Evolutionary conservation across 768 basidiomycete species (phyloP), one percentile per base, ranked within the genome.

Genomic region (Dioszegia crocea): DNA sequence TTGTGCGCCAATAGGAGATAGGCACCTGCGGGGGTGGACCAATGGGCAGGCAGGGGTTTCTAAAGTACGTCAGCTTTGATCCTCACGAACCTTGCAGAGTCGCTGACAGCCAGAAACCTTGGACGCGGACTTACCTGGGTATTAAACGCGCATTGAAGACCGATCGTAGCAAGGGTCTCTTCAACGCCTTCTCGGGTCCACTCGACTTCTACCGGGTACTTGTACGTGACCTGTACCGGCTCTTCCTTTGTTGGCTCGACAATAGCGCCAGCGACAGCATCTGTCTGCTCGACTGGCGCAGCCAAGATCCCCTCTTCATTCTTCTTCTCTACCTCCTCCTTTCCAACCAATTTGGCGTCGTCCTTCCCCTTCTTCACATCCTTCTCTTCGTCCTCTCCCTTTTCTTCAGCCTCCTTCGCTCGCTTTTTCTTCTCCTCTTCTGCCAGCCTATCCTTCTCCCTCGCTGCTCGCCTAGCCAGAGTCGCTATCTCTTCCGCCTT

Each of bases 141-240:
- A 29, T 73, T 70, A 58, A 70, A 73, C 8, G 40, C 40, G 44
- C 71, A 73, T 33, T 70, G 66, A 26, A 73, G 44, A 8, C 71
- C 71, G 33, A 70, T 62, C 3, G 68, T 68, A 3, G 68, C 62
- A 17, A 73, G 61, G 41, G 64, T 40, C 24, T 64, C 57, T 40
- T 67, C 66, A 16, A 67, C 43, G 10, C 66, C 66, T 38, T 61
- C 60, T 19, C 53, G 16, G 1, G 62, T 67, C 66, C 66, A 67
- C 21, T 52, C 52, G 9, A 39, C 29, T 1, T 33, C 26, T 9
- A 49, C 4, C 3, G 49, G 49, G 44, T 43, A 45, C 19, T 41
- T 21, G 19, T 49, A 39, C 31, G 33, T 49, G 33, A 38, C 36
- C 19, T 8, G 36, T 27, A 41, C 27, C 38, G 49, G 47, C 27